Base-by-base conservation (phyloP, 495 filamentous ascomycete species). In the Penicillium soppii region DNA sequence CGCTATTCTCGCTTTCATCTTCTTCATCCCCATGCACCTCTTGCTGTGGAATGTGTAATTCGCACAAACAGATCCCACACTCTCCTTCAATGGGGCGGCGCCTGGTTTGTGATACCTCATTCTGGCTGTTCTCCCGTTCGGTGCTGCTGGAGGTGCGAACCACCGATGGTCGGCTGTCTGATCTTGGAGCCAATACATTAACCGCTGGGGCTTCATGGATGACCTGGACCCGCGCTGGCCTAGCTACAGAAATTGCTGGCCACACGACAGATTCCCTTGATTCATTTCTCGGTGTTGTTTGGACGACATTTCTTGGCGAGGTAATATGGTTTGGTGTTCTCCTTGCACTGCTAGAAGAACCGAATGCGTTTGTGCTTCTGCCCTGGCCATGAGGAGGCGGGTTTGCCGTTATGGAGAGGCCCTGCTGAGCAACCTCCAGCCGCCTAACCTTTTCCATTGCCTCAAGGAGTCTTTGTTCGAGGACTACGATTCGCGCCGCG, bases 31-130 rank as follows among this genome's bases (percentile, higher is more conserved):
- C 8, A 1, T 32, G 25, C 12, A 22, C 9, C 9, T 33, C n/a
- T 7, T 47, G n/a, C 19, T 40, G 22, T 2, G 33, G 3, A 40
- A 2, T 19, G 13, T 56, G 22, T 22, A 54, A 30, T 30, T 42
- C 3, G 10, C 43, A 52, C 23, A 83, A 83, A 61, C 87, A 90
- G 58, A 91, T 87, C 1, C 82, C 82, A 57, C 87, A 90, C 51
- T 90, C 85, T 16, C 82, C 87, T 36, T 88, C 83, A 1, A 80
- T 49, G 7, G 68, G 56, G 43, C 79, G 81, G 36, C 79, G 76
- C 20, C 68, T 73, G 16, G 66, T 58, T 17, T 51, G 12, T 5
- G 35, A 6, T 15, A 9, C 7, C 20, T 10, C n/a, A 47, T 7
- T 7, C 30, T 19, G 27, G 12, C 13, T 19, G 10, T 15, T 12